Conservation (phyloP, 768 basidiomycete species). For the Auricularia cornea region DNA sequence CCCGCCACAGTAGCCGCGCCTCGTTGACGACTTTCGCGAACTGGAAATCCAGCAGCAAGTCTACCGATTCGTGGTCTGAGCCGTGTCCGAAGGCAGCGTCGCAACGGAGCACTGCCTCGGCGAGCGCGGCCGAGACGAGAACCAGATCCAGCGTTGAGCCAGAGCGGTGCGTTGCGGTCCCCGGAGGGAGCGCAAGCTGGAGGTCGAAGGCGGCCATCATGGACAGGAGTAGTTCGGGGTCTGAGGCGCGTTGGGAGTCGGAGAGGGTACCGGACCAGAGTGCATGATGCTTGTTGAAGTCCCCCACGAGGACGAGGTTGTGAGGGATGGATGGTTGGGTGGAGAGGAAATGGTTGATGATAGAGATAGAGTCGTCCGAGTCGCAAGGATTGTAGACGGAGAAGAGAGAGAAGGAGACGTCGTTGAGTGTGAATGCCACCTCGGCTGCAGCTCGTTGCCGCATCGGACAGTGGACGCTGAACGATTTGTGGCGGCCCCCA, state of each 20-base stretch:
- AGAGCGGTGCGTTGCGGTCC: neutral
- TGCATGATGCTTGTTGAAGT: conserved; percentile 5
- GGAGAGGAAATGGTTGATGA: neutral
- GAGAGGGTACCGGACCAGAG: conserved; percentile 1
- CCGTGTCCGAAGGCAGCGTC: neutral
- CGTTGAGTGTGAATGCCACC: neutral
- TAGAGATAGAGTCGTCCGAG: neutral
- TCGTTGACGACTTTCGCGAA: neutral
- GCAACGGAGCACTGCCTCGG: neutral
- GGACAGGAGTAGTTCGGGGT: neutral
- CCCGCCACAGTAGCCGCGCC: neutral
- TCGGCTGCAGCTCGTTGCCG: neutral
- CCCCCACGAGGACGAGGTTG: neutral
- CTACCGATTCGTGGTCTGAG: conserved; percentile 1
- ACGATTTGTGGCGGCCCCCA: too few relatives aligned
- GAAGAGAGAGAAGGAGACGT: neutral
- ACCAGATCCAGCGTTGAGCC: neutral
- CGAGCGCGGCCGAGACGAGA: neutral
- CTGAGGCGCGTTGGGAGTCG: neutral
- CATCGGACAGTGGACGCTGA: too few relatives aligned
- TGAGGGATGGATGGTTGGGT: neutral
- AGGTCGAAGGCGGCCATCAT: neutral
- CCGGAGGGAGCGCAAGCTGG: neutral
- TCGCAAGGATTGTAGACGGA: neutral
- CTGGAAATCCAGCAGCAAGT: neutral